Base-by-base conservation (phyloP, 23 red algal species). In the Gracilaria caudata region DNA sequence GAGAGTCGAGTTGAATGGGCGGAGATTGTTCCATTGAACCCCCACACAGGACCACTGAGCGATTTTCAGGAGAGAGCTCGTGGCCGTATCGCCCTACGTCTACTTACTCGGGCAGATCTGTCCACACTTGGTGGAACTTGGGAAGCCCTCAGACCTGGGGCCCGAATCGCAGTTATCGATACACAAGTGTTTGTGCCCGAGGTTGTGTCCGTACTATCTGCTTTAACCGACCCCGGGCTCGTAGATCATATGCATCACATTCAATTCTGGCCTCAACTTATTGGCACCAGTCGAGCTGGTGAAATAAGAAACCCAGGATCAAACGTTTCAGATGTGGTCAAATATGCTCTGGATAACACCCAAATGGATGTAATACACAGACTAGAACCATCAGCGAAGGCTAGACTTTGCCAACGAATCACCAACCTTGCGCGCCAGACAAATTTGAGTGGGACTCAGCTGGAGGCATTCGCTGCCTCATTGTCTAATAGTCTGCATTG, bases 161-260 rank as follows among this genome's bases (percentile, higher is more conserved):
- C 30, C 16, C 51, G 85, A 28, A 66, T 89, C 21, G 85, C 73
- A 26, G 24, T 89, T 38, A 89, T 89, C 51, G 85, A 89, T 32
- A 43, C 79, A 72, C 85, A 79, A 43, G 73, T 89, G 7, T 89
- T 89, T 61, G 70, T 89, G 1, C 85, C 85, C 4, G 85, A 89
- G 30, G 70, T 79, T 12, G 56, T 89, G 8, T 79, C 85, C 7
- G 85, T 89, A 51, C 39, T 89, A 21, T 89, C 85, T 61, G 36
- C 72, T 6, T 51, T 89, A 30, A 89, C 71, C 34, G 85, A 89
- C 40, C 38, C 51, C 0, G 36, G 47, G 12, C 58, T 89, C 8
- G 32, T 70, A 11, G 72, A 78, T 63, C 85, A 89, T 65, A 25
- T 89, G 21, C 23, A 79, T 13, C 68, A 89, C 21, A 57, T 89